phyloP scores from a whole-genome alignment of 768 basidiomycete genomes.

The Panaeolus papilionaceus region DNA sequence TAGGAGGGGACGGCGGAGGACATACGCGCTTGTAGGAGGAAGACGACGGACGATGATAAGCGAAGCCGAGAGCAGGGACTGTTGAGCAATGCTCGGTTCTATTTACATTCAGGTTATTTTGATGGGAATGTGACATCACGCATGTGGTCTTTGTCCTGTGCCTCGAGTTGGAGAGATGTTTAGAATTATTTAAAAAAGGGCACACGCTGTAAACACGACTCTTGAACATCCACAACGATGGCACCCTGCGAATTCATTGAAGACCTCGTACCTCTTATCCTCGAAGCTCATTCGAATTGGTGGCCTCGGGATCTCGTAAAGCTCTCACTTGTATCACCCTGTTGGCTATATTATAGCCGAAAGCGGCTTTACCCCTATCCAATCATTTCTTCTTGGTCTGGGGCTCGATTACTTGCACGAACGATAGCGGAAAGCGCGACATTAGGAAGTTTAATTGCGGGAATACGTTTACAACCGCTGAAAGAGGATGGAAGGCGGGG shows the following conservation, averaged over 20 bases:
- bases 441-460: slow-evolving; percentile 43
- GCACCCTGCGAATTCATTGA: slow-evolving; percentile 43
- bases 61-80: slow-evolving; percentile 9
- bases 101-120: not conserved
- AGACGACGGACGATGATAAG: slow-evolving; percentile 21
- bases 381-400: slow-evolving; percentile 44
- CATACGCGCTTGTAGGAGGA: slow-evolving; percentile 26
- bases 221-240: slow-evolving; percentile 18
- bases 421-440: slow-evolving; percentile 44
- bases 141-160: not conserved
- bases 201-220: not conserved
- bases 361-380: slow-evolving; percentile 53
- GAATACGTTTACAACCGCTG: slow-evolving; percentile 48
- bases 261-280: slow-evolving; percentile 59
- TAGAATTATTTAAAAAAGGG: not conserved
- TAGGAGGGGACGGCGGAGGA: slow-evolving; percentile 35
- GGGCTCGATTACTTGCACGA: slow-evolving; percentile 47
- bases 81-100: not conserved
- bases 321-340: slow-evolving; percentile 55
- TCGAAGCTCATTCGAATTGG: slow-evolving; percentile 53
- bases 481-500: slow-evolving; percentile 19
- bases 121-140: slow-evolving; percentile 27
- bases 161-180: not conserved
- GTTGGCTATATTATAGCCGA: slow-evolving; percentile 52
- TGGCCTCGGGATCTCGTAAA: slow-evolving; percentile 57